Conservation (phyloP, 768 basidiomycete genomes). For the Filobasidium wieringae region DNA sequence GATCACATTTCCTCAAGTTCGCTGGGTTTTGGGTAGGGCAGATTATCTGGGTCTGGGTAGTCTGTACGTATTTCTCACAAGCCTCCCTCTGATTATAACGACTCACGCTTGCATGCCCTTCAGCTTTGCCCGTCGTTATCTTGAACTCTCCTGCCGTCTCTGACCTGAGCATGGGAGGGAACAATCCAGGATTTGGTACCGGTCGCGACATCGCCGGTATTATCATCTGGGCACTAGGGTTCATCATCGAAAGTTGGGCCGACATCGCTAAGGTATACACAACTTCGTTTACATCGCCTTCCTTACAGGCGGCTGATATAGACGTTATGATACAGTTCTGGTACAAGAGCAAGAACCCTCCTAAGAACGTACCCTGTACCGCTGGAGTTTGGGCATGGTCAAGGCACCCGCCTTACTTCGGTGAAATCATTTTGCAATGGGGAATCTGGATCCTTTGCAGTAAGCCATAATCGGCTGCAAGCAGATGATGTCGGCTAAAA, state of each 20-base stretch:
- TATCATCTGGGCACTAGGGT: slow-evolving; percentile 52
- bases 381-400: slow-evolving; percentile 37
- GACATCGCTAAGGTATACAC: slow-evolving; percentile 48
- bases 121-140: slow-evolving; percentile 51
- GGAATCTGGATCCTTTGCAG: slow-evolving; percentile 23
- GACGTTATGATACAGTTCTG: slow-evolving; percentile 36
- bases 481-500: neutral
- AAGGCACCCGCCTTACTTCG: slow-evolving; percentile 60
- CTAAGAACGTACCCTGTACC: slow-evolving; percentile 46
- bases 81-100: neutral
- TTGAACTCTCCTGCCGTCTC: slow-evolving; percentile 59
- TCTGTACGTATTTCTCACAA: slow-evolving; percentile 16
- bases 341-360: slow-evolving; percentile 47
- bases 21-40: slow-evolving; percentile 51
- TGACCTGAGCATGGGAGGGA: slow-evolving; percentile 42
- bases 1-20: slow-evolving; percentile 56
- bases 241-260: slow-evolving; percentile 48
- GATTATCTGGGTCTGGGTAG: slow-evolving; percentile 46
- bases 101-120: neutral
- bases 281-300: neutral
- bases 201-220: slow-evolving; percentile 54
- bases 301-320: neutral
- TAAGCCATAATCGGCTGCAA: slow-evolving; percentile 7
- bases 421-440: slow-evolving; percentile 47
- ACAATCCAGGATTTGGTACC: slow-evolving; percentile 52